phyloP scores from a whole-genome alignment of 345 rosid species.

The Clausena lansium region DNA sequence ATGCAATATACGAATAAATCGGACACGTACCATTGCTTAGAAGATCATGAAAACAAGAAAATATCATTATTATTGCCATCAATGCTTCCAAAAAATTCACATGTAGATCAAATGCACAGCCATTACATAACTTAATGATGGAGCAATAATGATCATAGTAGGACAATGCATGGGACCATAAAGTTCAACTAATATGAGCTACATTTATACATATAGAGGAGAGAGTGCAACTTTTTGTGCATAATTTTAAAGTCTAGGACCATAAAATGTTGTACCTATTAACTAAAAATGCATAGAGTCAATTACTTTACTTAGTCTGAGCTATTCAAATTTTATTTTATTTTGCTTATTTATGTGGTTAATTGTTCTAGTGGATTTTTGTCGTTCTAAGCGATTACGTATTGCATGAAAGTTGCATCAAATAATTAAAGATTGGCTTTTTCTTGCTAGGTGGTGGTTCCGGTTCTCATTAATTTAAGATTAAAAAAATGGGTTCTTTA shows the following conservation, averaged over 20 bases:
- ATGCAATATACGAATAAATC: background rate
- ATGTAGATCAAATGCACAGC: background rate
- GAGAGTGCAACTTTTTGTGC: background rate
- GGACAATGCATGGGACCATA: background rate
- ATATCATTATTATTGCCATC: background rate
- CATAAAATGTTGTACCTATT: background rate
- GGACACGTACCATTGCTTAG: background rate
- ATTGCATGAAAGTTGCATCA: background rate
- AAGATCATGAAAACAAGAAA: background rate
- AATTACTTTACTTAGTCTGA: background rate
- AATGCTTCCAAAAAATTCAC: conserved; percentile 9
- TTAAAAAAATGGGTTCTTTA: background rate
- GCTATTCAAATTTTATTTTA: background rate
- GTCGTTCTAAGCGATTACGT: background rate
- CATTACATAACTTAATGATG: background rate
- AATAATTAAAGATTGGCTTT: background rate
- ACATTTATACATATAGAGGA: background rate
- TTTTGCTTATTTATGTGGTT: background rate
- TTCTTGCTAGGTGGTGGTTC: background rate
- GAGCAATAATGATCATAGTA: background rate
- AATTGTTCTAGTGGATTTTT: background rate
- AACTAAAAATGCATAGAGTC: background rate
- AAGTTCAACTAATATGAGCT: conserved; percentile 4
- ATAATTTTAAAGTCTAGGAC: background rate
- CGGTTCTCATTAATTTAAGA: background rate